Evolutionary conservation across 2,329 filamentous ascomycete species (phyloP).

Genomic region (Neopestalotiopsis sp.): DNA sequence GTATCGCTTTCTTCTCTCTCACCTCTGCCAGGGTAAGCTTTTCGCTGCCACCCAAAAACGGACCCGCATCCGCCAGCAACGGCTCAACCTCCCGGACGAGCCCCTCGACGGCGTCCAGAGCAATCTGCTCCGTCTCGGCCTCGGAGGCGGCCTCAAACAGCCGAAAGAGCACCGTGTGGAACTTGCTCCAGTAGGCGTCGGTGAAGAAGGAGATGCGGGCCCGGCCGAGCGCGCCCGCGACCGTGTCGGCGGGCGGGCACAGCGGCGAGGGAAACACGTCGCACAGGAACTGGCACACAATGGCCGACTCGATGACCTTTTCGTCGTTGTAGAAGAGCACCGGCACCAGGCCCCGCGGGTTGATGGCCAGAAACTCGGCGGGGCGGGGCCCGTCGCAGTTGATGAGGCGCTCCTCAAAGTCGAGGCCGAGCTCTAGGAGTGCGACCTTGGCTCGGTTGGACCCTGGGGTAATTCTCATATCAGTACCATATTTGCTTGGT

Average conservation of each 20-base stretch:
- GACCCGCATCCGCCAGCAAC: conserved; percentile 17
- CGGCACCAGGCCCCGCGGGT: conserved; percentile 21
- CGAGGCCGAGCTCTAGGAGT: conserved; percentile 17
- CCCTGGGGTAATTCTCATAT: not conserved
- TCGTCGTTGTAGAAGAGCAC: conserved; percentile 17
- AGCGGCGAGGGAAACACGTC: conserved; percentile 19
- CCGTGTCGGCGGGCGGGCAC: conserved; percentile 17
- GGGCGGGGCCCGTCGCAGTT: conserved; percentile 21
- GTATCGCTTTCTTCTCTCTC: not conserved
- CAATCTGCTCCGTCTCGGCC: conserved; percentile 18
- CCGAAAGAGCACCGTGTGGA: conserved; percentile 19
- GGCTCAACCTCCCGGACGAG: conserved; percentile 21
- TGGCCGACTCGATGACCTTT: conserved; percentile 21
- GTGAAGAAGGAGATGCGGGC: conserved; percentile 20
- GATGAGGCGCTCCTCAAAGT: conserved; percentile 21
- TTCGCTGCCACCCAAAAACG: conserved; percentile 20
- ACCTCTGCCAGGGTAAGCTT: conserved; percentile 22
- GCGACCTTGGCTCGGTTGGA: conserved; percentile 21
- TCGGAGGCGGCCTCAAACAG: conserved; percentile 14
- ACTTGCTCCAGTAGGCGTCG: conserved; percentile 21
- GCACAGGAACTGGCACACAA: conserved; percentile 21
- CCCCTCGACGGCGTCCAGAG: conserved; percentile 12
- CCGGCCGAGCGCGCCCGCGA: conserved; percentile 19
- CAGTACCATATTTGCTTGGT: no score
- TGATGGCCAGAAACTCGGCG: conserved; percentile 19